A percentile compares a stretch with the other conserved stretches of the same genome.
Evolutionary conservation across 1,284 basidiomycete genomes (phyloP).

Genomic region (Puccinia brachypodii): DNA sequence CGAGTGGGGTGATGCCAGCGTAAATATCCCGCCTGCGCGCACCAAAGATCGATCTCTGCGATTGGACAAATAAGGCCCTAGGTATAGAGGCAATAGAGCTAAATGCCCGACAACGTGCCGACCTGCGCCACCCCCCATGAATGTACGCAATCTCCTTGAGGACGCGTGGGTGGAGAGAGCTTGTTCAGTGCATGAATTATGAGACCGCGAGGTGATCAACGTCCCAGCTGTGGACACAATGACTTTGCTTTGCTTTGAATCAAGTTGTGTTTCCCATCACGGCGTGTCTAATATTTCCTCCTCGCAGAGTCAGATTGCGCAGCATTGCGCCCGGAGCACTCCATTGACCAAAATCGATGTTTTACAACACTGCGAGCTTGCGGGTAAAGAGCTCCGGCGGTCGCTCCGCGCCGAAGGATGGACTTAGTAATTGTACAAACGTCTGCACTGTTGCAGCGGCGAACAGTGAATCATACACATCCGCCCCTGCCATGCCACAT

Average conservation of each 20-base stretch:
- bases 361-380: neutral
- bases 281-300: neutral
- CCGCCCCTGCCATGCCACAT: neutral
- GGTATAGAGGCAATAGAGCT: neutral
- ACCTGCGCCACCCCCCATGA: neutral
- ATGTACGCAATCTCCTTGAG: too few relatives aligned
- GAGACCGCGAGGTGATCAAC: too few relatives aligned
- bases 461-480: neutral
- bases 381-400: conserved; percentile 56
- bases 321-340: neutral
- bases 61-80: neutral
- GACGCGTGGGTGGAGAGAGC: too few relatives aligned
- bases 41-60: neutral
- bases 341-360: neutral
- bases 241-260: too few relatives aligned
- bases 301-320: neutral
- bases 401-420: conserved; percentile 58
- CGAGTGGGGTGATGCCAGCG: neutral
- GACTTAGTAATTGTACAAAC: neutral
- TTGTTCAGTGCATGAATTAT: too few relatives aligned
- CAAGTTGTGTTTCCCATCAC: neutral
- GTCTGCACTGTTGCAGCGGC: neutral
- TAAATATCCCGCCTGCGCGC: neutral
- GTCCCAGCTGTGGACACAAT: too few relatives aligned
- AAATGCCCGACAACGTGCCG: neutral